Evolutionary conservation across 2,329 filamentous ascomycete species (phyloP).

Genomic region (Hirsutella minnesotensis): DNA sequence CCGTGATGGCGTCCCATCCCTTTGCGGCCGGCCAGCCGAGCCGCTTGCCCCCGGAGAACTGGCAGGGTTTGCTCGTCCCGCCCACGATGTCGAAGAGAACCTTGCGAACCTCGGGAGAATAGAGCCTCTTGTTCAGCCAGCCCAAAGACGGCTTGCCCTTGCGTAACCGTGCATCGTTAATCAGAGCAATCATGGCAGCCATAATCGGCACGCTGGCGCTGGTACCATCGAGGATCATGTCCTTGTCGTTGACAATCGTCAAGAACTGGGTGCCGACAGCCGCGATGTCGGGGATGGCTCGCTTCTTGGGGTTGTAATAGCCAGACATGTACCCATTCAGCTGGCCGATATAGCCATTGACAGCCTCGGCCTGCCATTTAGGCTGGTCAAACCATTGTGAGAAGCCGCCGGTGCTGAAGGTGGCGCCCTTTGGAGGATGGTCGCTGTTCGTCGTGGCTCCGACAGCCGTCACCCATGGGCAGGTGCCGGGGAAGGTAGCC

Average conservation of each 20-base stretch:
- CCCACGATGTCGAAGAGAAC: slow-evolving; percentile 28
- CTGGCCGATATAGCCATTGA: slow-evolving; percentile 25
- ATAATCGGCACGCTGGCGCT: slow-evolving; percentile 43
- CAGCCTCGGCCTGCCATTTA: slow-evolving; percentile 30
- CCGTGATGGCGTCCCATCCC: slow-evolving; percentile 38
- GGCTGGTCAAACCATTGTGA: slow-evolving; percentile 35
- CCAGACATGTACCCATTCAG: slow-evolving; percentile 30
- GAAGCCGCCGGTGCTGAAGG: slow-evolving; percentile 40
- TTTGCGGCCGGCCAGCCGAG: slow-evolving; percentile 29
- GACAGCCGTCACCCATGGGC: slow-evolving; percentile 56
- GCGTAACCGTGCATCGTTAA: slow-evolving; percentile 41
- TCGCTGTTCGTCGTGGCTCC: slow-evolving; percentile 39
- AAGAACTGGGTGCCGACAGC: slow-evolving; percentile 46
- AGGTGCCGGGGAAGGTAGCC: slow-evolving; percentile 52
- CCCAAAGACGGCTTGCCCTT: slow-evolving; percentile 36
- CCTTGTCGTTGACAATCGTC: slow-evolving; percentile 18
- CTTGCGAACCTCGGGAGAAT: slow-evolving; percentile 22
- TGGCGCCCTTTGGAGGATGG: slow-evolving; percentile 27
- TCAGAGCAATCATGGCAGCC: slow-evolving; percentile 39
- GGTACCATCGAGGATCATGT: slow-evolving; percentile 25
- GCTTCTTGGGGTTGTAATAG: slow-evolving; percentile 31
- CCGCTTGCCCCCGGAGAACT: slow-evolving; percentile 17
- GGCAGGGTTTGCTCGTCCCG: slow-evolving; percentile 29
- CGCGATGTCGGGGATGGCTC: slow-evolving; percentile 39
- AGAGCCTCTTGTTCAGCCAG: slow-evolving; percentile 40